Evolutionary conservation across 2,329 filamentous ascomycete genomes (phyloP).

Genomic region (Lachnellula occidentalis): DNA sequence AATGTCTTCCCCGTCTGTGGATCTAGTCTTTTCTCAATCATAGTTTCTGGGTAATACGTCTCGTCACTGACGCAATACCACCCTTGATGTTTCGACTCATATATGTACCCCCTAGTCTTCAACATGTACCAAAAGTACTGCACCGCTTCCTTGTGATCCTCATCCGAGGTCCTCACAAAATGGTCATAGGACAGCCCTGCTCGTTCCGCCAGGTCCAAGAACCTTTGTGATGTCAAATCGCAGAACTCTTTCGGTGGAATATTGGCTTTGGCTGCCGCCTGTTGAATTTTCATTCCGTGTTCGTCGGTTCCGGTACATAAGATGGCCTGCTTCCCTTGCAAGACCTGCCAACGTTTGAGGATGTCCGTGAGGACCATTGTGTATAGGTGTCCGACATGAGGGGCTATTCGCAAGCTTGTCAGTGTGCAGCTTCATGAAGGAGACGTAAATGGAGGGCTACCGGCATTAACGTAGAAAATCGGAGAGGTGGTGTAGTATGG

Average conservation of each 20-base stretch:
- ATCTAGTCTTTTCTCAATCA: conserved; percentile 69
- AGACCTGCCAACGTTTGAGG: conserved; percentile 81
- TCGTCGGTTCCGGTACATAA: conserved; percentile 93
- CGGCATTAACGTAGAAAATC: conserved; percentile 98
- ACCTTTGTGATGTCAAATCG: conserved; percentile 75
- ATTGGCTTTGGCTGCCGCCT: conserved; percentile 67
- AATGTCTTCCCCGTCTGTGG: conserved; percentile 77
- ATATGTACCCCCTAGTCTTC: conserved; percentile 70
- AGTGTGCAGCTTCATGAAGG: not conserved
- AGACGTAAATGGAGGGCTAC: conserved; percentile 38
- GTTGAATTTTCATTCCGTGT: conserved; percentile 96
- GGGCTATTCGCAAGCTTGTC: conserved; percentile 51
- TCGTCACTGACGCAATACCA: conserved; percentile 98
- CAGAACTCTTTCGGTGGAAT: conserved; percentile 79
- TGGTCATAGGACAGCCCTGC: conserved; percentile 71
- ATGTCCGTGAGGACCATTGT: conserved; percentile 88
- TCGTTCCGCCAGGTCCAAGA: conserved; percentile 65
- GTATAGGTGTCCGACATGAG: conserved; percentile 92
- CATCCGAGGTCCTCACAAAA: conserved; percentile 89
- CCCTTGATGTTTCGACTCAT: conserved; percentile 79
- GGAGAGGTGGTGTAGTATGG: conserved; percentile 94
- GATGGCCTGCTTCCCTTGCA: conserved; percentile 66
- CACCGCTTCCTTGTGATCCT: conserved; percentile 75
- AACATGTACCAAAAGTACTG: conserved; percentile 85
- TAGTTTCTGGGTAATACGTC: conserved; percentile 80